A percentile compares a stretch with the other conserved stretches of the same genome.
Conservation (phyloP, 1,139 yeast genomes). For the Scheffersomyces segobiensis region DNA sequence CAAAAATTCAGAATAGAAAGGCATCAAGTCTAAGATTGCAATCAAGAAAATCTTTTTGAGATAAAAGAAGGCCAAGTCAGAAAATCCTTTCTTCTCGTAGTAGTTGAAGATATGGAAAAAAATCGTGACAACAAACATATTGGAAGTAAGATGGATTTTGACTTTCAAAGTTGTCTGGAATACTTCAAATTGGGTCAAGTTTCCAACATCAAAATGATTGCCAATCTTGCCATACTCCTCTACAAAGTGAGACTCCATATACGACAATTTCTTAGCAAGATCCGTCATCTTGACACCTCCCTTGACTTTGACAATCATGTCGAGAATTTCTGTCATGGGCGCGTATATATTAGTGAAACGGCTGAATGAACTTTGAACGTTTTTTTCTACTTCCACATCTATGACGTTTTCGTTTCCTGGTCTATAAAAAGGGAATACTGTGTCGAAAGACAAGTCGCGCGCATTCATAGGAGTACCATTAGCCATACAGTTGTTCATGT, state of each 20-base stretch:
- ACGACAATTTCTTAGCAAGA: conserved; percentile 16
- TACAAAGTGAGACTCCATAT: conserved; percentile 18
- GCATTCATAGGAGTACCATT: conserved; percentile 40
- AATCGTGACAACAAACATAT: conserved; percentile 30
- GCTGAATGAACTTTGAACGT: conserved; percentile 12
- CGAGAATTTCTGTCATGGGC: conserved; percentile 18
- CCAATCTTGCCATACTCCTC: conserved; percentile 12
- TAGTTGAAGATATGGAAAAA: conserved; percentile 42
- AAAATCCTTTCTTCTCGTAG: conserved; percentile 33
- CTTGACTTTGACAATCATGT: conserved; percentile 19
- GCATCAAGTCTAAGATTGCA: conserved; percentile 37
- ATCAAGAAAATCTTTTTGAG: conserved; percentile 32
- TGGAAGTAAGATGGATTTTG: conserved; percentile 10
- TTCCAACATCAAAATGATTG: conserved; percentile 14
- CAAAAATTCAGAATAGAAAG: conserved; percentile 35
- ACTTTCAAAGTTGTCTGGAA: conserved; percentile 6
- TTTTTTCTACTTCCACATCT: conserved; percentile 26
- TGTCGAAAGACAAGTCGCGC: conserved; percentile 30
- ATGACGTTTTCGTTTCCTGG: conserved; percentile 32
- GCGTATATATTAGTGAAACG: conserved; percentile 18
- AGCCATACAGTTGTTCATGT: conserved; percentile 35
- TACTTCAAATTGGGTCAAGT: conserved; percentile 10
- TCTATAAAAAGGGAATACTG: conserved; percentile 28
- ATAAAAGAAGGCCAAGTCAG: conserved; percentile 32
- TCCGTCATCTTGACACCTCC: conserved; percentile 19